Conservation (phyloP, 2,329 filamentous ascomycete genomes). For the Chaetomiaceae sp. region DNA sequence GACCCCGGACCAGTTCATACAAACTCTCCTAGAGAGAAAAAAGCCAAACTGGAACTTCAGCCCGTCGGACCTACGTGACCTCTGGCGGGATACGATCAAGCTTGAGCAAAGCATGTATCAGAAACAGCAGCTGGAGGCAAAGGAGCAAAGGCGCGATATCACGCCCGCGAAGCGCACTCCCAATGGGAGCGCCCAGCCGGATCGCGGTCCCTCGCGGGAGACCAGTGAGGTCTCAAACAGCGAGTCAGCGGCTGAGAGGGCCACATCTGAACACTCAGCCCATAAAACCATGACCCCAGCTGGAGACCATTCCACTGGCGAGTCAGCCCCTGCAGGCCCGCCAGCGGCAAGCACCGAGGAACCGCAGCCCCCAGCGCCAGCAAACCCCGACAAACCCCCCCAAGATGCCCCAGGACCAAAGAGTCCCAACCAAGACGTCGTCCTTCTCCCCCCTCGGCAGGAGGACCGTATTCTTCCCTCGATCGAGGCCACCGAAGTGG, state of each 20-base stretch:
- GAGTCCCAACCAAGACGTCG: background rate
- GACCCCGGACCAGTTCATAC: conserved; percentile 65
- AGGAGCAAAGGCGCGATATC: conserved; percentile 27
- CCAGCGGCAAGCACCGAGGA: background rate
- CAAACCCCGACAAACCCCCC: background rate
- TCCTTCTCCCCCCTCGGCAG: background rate
- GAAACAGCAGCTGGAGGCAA: conserved; percentile 35
- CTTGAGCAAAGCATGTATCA: conserved; percentile 56
- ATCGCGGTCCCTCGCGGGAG: background rate
- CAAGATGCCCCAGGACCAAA: background rate
- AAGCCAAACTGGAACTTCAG: conserved; percentile 48
- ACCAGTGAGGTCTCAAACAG: background rate
- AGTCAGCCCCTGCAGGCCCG: background rate
- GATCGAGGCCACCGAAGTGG: conserved; percentile 7
- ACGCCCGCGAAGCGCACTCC: background rate
- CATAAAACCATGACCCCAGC: no score
- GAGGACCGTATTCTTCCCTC: conserved; percentile 2
- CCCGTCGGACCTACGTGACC: conserved; percentile 53
- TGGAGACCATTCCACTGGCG: background rate
- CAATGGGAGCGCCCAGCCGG: conserved; percentile 21
- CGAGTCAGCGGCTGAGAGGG: background rate
- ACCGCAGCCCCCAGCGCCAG: background rate
- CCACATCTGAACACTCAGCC: background rate
- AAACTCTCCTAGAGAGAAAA: conserved; percentile 59
- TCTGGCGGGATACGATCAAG: conserved; percentile 64